Percentiles rank a stretch among this genome's conserved stretches.
phyloP scores from a whole-genome alignment of 257 asterid genomes.

The Solanum chmielewskii region DNA sequence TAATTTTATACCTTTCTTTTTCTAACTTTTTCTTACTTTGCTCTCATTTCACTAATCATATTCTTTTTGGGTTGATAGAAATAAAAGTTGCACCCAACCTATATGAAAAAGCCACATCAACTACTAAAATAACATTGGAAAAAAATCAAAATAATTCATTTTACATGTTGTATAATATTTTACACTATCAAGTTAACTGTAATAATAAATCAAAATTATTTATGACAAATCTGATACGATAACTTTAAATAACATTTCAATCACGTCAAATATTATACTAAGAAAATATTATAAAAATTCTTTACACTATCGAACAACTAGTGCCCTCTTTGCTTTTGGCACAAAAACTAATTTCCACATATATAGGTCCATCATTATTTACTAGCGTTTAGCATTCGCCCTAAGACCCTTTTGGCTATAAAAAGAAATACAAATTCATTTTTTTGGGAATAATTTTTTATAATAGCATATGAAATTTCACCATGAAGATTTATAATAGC shows the following conservation, averaged over 20 bases:
- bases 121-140: background rate
- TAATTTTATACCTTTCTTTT: background rate
- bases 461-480: background rate
- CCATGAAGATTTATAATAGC: constrained; percentile 37
- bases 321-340: too few relatives aligned
- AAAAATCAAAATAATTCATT: background rate
- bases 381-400: background rate
- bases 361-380: background rate
- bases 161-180: background rate
- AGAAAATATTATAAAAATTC: background rate
- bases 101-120: background rate
- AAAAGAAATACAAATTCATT: background rate
- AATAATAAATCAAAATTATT: background rate
- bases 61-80: background rate
- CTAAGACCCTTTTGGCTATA: background rate
- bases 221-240: background rate
- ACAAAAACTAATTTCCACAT: background rate
- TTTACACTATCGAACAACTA: background rate
- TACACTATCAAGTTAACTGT: background rate
- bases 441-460: background rate
- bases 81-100: background rate
- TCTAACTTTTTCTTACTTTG: background rate
- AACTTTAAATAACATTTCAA: background rate
- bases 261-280: background rate
- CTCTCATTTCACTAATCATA: background rate